Evolutionary conservation across 345 rosid species (phyloP), one percentile per base, ranked within the genome.

Genomic region (Populus nigra): DNA sequence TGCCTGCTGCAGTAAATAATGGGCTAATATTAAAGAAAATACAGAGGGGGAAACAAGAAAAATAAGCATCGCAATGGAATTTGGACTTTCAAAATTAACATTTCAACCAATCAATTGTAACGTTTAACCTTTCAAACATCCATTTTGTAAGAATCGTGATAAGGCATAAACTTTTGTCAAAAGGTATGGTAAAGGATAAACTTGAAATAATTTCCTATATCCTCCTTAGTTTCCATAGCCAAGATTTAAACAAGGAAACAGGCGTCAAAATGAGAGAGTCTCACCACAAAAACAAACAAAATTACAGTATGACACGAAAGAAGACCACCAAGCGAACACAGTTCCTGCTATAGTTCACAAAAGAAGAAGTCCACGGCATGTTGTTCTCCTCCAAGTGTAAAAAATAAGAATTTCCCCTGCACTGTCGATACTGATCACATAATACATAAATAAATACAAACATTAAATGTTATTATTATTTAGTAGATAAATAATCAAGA

Each of bases 341-440:
- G 76, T 83, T 86, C 84, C 89, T 78, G 92, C 82, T 86, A 80
- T 82, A 87, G 83, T 88, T 87, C 89, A 92, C 84, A 78, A 88
- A 89, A 82, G 85, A 85, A 55, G 91, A 86, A 45, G 86, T 80
- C 94, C 94, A 88, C 69, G 94, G 91, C 98, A 93, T 93, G 85
- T 89, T 90, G 88, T 70, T 80, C 72, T 74, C 78, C 70, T 73
- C 73, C 57, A 79, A 73, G 77, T 43, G 47, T 38, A 10, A 25
- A 8, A 38, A 17, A 17, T 57, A 31, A 7, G 5, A 82, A 71
- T 57, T 79, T 38, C 84, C 61, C 41, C n/a, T 0, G 5, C 8
- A 68, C 91, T 83, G 86, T 82, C 25, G 82, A 66, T 82, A 74
- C 43, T 11, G 9, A 47, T 47, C 17, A 74, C 20, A 71, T 35